Evolutionary conservation across 2,329 filamentous ascomycete genomes (phyloP), one percentile per base, ranked within the genome.

Genomic region (Orbilia blumenaviensis): DNA sequence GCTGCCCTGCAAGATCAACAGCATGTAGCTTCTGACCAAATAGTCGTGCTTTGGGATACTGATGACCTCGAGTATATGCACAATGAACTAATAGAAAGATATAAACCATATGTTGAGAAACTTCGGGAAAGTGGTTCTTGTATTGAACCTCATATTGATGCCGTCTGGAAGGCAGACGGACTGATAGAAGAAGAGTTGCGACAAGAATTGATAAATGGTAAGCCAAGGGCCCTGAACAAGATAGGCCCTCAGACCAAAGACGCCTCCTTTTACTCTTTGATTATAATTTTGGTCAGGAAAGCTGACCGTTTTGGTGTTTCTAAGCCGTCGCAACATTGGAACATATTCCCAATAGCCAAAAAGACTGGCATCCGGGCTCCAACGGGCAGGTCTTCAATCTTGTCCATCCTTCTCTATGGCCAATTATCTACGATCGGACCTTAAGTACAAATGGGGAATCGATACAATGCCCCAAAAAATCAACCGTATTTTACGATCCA

Each of bases 321-420:
- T 0, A 7, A 66, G 16, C 27, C 6, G 14, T 29, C 27, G 80
- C 81, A 0, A 80, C 80, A 0, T 82, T 92, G 0, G 86, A 89
- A 71, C 81, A 86, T n/a, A 83, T 86, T 0, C 85, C 86, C 0
- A 85, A 86, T 5, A 62, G 82, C 0, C 60, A 83, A 34, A 86
- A 86, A 77, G 89, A 90, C 80, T 91, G 86, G 85, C 88, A 91
- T 80, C 89, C 89, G 0, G 83, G 85, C 2, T 88, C 86, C 0
- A 83, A 88, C 32, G 81, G 83, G 0, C 85, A 85, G 72, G 88
- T 91, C 0, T 84, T 89, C 0, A 86, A 91, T 79, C 82, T 91
- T 0, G 85, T 91, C 3, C 86, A 91, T 78, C 89, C 89, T 0
- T 91, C 88, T 0, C 83, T 91, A 4, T 91, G 86, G 77, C 88